Evolutionary conservation across 2,329 filamentous ascomycete genomes (phyloP).

Genomic region (Purpureocillium lavendulum): DNA sequence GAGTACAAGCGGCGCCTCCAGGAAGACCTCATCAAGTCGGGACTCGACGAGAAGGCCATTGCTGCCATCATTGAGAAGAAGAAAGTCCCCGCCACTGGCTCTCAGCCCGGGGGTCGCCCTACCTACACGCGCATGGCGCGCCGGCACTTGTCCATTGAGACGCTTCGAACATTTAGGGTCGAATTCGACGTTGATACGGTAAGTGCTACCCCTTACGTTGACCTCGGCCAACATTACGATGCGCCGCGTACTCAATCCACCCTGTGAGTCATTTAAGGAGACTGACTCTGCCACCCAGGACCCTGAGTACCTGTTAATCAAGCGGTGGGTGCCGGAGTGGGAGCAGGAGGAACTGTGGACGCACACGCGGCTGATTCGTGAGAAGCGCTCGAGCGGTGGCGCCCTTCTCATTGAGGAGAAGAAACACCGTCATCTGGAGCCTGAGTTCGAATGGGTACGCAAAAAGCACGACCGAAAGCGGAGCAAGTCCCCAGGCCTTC

Average conservation of each 20-base stretch:
- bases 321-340: slow-evolving; percentile 62
- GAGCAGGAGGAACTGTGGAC: slow-evolving; percentile 66
- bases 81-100: slow-evolving; percentile 29
- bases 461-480: slow-evolving; percentile 46
- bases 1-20: slow-evolving; percentile 48
- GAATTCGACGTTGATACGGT: slow-evolving; percentile 51
- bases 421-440: slow-evolving; percentile 31
- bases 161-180: slow-evolving; percentile 44
- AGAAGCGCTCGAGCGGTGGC: slow-evolving; percentile 33
- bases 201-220: no score
- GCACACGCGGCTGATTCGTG: slow-evolving; percentile 59
- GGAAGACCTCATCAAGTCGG: slow-evolving; percentile 49
- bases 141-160: slow-evolving; percentile 53
- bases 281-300: slow-evolving; percentile 33
- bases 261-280: no score
- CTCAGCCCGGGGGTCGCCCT: slow-evolving; percentile 25
- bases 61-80: slow-evolving; percentile 50
- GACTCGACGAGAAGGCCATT: slow-evolving; percentile 51
- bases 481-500: slow-evolving; percentile 46
- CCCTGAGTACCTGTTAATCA: slow-evolving; percentile 63
- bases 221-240: no score
- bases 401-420: slow-evolving; percentile 40
- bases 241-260: no score
- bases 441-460: slow-evolving; percentile 47
- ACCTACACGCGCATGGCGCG: slow-evolving; percentile 59